Base-by-base conservation (phyloP, 306 rosid genomes). In the Rosa multiflora region DNA sequence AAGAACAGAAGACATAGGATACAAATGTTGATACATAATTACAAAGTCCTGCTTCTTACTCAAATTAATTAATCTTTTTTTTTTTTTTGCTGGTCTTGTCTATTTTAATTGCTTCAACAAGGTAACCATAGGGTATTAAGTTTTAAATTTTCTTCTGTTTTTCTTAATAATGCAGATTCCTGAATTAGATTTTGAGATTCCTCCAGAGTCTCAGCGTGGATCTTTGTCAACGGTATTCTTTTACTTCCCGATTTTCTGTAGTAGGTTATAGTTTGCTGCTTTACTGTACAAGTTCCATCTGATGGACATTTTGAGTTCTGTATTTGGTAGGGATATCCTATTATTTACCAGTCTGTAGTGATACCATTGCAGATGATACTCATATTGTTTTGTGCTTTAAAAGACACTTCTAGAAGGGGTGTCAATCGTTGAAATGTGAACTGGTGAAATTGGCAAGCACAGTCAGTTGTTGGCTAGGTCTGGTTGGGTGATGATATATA, bases 171-270 rank as follows among this genome's bases (percentile, higher is more conserved):
- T 83, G 88, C 91, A 95, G 99, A 90, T 95, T 82, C 96, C 98
- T 12, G 94, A 95, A 76, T 79, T 95, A 83, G 99, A 95, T 49
- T 92, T 95, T 78, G 99, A 95, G 85, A 92, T 95, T 81, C 98
- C 99, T 70, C 93, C 93, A 5, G 99, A 92, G 87, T 94, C 99
- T 82, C 99, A 95, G 23, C 88, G 94, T 79, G 99, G 99, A 72
- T 85, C 86, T 77, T 83, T 95, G 68, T 95, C 99, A 73, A 95
- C 98, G 81, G 99, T 95, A 91, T 76, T 8, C 13, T 79, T 68
- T 69, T 49, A 51, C 9, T 6, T 26, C 76, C 44, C 39, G 52
- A 32, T 42, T 58, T 72, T 70, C 63, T 77, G 5, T 72, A 52
- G 70, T 14, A 40, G 51, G 78, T 23, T 40, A 6, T 5, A 51